Percentiles rank a stretch among this genome's conserved stretches.
These are phyloP conservation scores for Thraustotheca clavata DNA, from an alignment of 352 stramenopile genomes.

Conservation along the genomic window DNA sequence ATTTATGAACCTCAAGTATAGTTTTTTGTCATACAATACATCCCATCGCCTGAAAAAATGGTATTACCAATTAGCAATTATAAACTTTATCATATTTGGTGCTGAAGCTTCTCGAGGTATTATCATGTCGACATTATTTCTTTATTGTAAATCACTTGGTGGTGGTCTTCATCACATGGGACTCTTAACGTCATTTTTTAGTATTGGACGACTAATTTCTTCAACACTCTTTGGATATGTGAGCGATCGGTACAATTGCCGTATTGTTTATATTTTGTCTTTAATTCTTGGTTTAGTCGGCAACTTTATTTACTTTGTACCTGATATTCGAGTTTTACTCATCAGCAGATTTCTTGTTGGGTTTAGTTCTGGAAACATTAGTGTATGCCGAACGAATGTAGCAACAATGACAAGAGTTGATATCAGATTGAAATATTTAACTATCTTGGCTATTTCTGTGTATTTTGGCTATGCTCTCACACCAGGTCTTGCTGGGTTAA, in stretches of 20 bases:
- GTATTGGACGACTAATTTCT: conserved; percentile 45
- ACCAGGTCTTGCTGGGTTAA: conserved; percentile 43
- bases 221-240: conserved; percentile 55
- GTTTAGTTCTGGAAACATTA: conserved; percentile 61
- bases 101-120: conserved; percentile 50
- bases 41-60: no score
- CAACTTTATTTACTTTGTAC: conserved; percentile 50
- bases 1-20: no score
- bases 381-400: conserved; percentile 60
- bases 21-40: no score
- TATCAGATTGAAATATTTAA: conserved; percentile 53
- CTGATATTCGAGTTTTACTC: conserved; percentile 38
- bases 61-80: conserved; percentile 50
- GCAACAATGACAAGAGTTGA: conserved; percentile 49
- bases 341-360: conserved; percentile 57
- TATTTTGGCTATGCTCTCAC: conserved; percentile 67
- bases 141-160: conserved; percentile 46
- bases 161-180: conserved; percentile 47
- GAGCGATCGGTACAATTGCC: conserved; percentile 51
- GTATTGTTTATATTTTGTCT: conserved; percentile 41
- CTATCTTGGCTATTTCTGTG: conserved; percentile 52
- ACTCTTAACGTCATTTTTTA: conserved; percentile 57
- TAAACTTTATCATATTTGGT: conserved; percentile 48
- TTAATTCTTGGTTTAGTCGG: conserved; percentile 35
- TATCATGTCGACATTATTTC: conserved; percentile 59